Base-by-base conservation (phyloP, 192 early-diverging fungal species). In the Globomyces pollinis-pini region DNA sequence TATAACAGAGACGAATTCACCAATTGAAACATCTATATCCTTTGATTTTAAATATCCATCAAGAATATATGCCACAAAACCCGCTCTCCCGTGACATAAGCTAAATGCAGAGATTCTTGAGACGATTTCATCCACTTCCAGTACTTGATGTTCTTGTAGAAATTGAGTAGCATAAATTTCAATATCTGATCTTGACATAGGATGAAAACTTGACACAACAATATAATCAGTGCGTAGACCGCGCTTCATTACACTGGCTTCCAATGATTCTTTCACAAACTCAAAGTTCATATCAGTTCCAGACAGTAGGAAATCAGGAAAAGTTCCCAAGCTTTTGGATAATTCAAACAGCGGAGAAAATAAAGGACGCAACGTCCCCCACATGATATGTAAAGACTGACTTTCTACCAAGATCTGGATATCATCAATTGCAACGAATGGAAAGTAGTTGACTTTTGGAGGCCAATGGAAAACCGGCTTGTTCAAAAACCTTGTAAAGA, bases 281-380 rank as follows among this genome's bases (percentile, higher is more conserved):
- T 41, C 43, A 67, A 38, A 67, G 47, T 67, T 67, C 21, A 67
- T 67, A 8, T 63, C 65, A 7, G 65, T 67, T 53, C 65, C 63
- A 8, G 63, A 67, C 7, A 66, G 42, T 57, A 65, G 36, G 23
- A 67, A 67, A 18, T 42, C 55, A 43, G 38, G 39, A 39, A 67
- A 67, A 41, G 34, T 67, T 13, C 34, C 44, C 12, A 67, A 16
- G 44, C 21, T 28, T 38, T 67, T 67, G 33, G 65, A 67, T 16
- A 16, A 45, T 28, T 59, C 38, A 12, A 67, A 51, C 29, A 67
- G 59, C 1, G 65, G 65, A 60, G 63, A 65, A 32, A 49, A 67
- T 29, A 67, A 67, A 2, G 65, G 65, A 31, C 52, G 57, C 3
- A 3, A 20, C 21, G 8, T 59, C 11, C 62, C 64, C 31, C 63